phyloP scores from a whole-genome alignment of 345 rosid species.

The Firmiana major region DNA sequence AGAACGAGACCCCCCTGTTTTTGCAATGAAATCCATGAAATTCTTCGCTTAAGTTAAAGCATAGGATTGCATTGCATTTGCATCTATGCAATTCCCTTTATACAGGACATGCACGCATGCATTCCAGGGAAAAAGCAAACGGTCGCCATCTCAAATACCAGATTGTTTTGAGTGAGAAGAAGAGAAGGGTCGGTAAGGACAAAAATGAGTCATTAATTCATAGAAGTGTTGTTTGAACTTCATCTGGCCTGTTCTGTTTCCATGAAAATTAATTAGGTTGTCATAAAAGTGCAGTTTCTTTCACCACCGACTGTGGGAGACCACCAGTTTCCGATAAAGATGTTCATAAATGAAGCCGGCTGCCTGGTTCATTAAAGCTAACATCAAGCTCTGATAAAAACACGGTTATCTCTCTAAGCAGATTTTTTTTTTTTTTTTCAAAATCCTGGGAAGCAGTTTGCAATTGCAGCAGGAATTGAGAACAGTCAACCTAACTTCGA shows the following conservation, averaged over 20 bases:
- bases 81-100: neutral
- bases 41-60: constrained; percentile 4
- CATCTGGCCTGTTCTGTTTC: neutral
- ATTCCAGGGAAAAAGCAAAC: neutral
- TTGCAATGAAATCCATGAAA: constrained; percentile 9
- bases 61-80: constrained; percentile 4
- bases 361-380: neutral
- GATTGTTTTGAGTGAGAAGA: neutral
- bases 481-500: neutral
- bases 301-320: neutral
- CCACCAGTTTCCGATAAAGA: neutral
- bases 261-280: neutral
- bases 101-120: constrained; percentile 25
- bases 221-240: neutral
- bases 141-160: neutral
- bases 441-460: neutral
- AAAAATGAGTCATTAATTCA: neutral
- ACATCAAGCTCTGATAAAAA: neutral
- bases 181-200: neutral
- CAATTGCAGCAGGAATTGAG: neutral
- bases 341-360: neutral
- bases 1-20: neutral
- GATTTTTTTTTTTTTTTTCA: no score
- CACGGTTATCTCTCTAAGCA: neutral
- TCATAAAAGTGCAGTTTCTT: neutral